A percentile compares a stretch with the other conserved stretches of the same genome.
Evolutionary conservation across 192 early-diverging fungal genomes (phyloP).

Genomic region (Neocallimastix lanati): DNA sequence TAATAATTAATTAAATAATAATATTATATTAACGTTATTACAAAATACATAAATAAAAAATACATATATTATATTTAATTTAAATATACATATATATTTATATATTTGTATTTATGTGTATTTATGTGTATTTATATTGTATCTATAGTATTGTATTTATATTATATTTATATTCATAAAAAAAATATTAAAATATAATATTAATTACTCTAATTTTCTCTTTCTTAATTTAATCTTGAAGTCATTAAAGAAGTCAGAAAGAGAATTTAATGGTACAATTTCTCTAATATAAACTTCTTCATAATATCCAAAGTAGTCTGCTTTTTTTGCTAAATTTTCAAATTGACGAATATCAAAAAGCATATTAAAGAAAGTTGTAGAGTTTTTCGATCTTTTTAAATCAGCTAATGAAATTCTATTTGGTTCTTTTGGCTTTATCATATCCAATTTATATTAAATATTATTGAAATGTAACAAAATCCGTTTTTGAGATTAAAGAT

Average conservation of each 20-base stretch:
- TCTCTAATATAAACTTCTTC: conserved; percentile 25
- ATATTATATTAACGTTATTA: too few species aligned
- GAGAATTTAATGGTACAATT: background rate
- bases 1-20: too few species aligned
- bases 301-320: conserved; percentile 24
- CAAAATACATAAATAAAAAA: too few species aligned
- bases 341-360: conserved; percentile 33
- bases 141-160: too few species aligned
- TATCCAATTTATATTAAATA: conserved; percentile 25
- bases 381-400: conserved; percentile 16
- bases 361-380: conserved; percentile 32
- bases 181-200: too few species aligned
- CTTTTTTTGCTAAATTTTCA: conserved; percentile 23
- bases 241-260: background rate
- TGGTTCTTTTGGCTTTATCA: conserved; percentile 19
- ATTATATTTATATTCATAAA: too few species aligned
- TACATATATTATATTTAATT: too few species aligned
- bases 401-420: conserved; percentile 18
- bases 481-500: too few species aligned
- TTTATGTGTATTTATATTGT: too few species aligned
- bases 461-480: too few species aligned
- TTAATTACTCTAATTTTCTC: background rate
- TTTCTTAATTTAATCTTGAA: background rate
- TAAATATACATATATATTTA: too few species aligned
- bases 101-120: too few species aligned